Evolutionary conservation across 2,329 filamentous ascomycete species (phyloP).

Genomic region (Penicillium expansum): DNA sequence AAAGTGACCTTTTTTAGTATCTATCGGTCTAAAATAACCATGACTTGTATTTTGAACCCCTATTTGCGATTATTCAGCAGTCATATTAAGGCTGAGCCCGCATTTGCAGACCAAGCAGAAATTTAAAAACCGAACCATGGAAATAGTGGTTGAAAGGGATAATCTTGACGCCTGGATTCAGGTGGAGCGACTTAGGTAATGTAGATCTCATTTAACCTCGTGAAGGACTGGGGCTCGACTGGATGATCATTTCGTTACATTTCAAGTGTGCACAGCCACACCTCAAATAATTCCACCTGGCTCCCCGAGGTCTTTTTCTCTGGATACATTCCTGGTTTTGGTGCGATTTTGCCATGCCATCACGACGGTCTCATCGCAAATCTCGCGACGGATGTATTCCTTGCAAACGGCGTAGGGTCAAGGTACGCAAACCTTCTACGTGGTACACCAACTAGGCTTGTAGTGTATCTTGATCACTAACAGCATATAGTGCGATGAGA

Average conservation of each 20-base stretch:
- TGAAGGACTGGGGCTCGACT: not conserved
- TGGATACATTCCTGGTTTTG: not conserved
- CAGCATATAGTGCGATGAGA: not conserved
- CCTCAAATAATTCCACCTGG: too few relatives aligned
- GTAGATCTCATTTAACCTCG: not conserved
- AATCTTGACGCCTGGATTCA: not conserved
- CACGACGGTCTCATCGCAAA: not conserved
- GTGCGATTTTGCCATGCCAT: not conserved
- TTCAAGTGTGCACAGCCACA: too few relatives aligned
- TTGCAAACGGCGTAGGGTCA: not conserved
- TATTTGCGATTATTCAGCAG: not conserved
- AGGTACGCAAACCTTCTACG: not conserved
- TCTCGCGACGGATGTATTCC: not conserved
- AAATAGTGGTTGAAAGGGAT: not conserved
- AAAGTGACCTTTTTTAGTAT: too few relatives aligned
- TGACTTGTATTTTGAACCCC: not conserved
- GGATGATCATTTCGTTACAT: not conserved
- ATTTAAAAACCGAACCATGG: too few relatives aligned
- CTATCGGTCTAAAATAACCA: not conserved
- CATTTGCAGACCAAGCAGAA: too few relatives aligned
- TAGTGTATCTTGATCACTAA: not conserved
- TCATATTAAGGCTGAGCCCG: too few relatives aligned
- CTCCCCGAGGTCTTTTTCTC: too few relatives aligned
- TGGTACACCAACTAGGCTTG: not conserved
- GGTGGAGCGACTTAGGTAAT: not conserved